phyloP scores from a whole-genome alignment of 208 protist genomes.

The Lotmaria passim region DNA sequence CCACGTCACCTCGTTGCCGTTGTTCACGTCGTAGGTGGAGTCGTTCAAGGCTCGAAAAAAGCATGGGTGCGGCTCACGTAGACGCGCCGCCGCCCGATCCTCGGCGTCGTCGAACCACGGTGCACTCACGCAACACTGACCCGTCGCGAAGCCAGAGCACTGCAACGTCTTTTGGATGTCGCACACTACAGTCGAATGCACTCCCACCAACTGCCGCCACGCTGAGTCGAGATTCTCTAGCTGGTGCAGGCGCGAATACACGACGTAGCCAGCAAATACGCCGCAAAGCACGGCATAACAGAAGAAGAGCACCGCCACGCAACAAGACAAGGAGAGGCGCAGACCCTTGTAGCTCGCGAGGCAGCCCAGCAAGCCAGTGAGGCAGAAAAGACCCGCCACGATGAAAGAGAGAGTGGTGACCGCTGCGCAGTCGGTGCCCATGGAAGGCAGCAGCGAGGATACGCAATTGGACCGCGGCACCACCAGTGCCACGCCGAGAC shows the following conservation, averaged over 20 bases:
- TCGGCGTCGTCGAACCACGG: constrained; percentile 1
- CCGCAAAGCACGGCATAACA: constrained; percentile 34
- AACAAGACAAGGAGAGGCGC: constrained; percentile 2
- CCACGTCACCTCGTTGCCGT: constrained; percentile 33
- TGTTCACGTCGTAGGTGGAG: constrained; percentile 43
- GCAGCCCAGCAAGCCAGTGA: constrained; percentile 23
- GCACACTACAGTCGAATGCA: constrained; percentile 35
- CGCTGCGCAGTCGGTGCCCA: constrained; percentile 8
- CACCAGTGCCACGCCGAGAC: constrained; percentile 14
- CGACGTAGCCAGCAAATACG: background rate
- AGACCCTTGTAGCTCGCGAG: constrained; percentile 5
- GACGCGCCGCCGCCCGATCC: background rate
- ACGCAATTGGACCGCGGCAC: constrained; percentile 22
- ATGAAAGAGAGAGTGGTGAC: constrained; percentile 16
- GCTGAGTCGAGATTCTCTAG: constrained; percentile 4
- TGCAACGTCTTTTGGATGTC: constrained; percentile 36
- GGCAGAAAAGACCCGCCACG: constrained; percentile 14
- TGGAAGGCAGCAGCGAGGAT: constrained; percentile 7
- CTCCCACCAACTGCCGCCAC: constrained; percentile 37
- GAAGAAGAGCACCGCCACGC: constrained; percentile 19
- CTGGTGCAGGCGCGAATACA: constrained; percentile 4
- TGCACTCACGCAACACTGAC: constrained; percentile 49
- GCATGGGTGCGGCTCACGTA: constrained; percentile 21
- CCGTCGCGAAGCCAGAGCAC: constrained; percentile 52
- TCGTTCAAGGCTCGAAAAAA: constrained; percentile 43